These are phyloP conservation scores for Suillus americanus DNA, from an alignment of 768 basidiomycete genomes.

Conservation along the genomic window DNA sequence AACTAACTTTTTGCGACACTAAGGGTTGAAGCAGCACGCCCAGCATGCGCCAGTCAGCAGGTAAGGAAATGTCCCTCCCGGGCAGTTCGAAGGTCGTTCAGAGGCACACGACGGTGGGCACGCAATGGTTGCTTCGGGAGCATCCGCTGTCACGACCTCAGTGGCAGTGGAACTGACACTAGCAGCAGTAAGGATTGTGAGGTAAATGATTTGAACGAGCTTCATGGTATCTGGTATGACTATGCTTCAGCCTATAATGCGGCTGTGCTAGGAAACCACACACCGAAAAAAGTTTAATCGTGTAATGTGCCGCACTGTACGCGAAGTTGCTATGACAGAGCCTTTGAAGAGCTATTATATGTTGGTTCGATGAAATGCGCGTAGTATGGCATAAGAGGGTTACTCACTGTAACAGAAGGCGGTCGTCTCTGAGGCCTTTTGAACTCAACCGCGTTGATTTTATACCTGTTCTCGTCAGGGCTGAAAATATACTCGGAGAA, in stretches of 20 bases:
- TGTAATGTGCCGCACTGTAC: not conserved
- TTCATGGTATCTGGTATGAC: not conserved
- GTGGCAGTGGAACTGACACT: too few relatives aligned
- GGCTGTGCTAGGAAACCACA: not conserved
- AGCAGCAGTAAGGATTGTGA: conserved; percentile 29
- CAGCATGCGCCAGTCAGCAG: too few relatives aligned
- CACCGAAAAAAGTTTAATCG: not conserved
- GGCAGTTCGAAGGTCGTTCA: too few relatives aligned
- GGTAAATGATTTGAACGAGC: not conserved
- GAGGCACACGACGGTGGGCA: too few relatives aligned
- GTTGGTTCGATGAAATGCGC: not conserved
- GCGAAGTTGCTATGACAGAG: not conserved
- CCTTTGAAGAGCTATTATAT: not conserved
- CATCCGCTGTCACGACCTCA: too few relatives aligned
- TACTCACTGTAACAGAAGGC: not conserved
- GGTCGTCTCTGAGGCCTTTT: not conserved
- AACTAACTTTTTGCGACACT: too few relatives aligned
- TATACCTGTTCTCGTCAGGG: not conserved
- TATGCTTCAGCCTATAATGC: not conserved
- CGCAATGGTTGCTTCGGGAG: too few relatives aligned
- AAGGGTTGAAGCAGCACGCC: too few relatives aligned
- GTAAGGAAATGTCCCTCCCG: too few relatives aligned
- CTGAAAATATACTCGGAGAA: not conserved
- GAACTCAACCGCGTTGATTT: not conserved
- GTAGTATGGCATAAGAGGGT: not conserved